phyloP scores from a whole-genome alignment of 768 basidiomycete species.

The Porpolomopsis calyptriformis region DNA sequence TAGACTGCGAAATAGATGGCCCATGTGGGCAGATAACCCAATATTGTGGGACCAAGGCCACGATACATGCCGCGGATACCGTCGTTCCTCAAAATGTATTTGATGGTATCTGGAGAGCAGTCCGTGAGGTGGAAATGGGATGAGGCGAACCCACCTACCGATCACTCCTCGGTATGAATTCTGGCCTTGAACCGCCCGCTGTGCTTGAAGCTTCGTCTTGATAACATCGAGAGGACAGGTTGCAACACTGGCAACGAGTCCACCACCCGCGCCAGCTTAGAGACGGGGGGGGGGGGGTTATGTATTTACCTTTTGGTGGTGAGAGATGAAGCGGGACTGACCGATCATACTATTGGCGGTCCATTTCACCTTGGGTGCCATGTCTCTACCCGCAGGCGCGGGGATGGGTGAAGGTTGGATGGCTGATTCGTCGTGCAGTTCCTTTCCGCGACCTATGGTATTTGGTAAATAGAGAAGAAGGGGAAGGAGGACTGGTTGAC shows the following conservation, averaged over 20 bases:
- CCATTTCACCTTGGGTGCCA: slow-evolving; percentile 56
- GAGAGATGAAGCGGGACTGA: slow-evolving; percentile 22
- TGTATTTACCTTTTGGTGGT: neutral
- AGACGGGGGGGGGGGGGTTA: neutral
- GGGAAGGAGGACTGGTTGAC: no score
- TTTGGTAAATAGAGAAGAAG: no score
- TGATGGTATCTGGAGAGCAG: slow-evolving; percentile 41
- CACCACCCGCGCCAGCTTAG: slow-evolving; percentile 88
- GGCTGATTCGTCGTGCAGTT: slow-evolving; percentile 12
- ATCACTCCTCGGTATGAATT: slow-evolving; percentile 66
- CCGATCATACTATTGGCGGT: slow-evolving; percentile 77
- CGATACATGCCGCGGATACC: slow-evolving; percentile 89
- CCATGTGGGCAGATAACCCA: slow-evolving; percentile 98
- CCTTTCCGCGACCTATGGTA: no score
- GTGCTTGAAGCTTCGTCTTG: slow-evolving; percentile 97
- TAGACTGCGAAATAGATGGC: slow-evolving; percentile 98
- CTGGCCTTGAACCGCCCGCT: slow-evolving; percentile 58
- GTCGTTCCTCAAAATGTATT: slow-evolving; percentile 46
- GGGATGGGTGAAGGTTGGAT: slow-evolving; percentile 27
- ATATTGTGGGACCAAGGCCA: slow-evolving; percentile 92
- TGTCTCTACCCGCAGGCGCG: slow-evolving; percentile 56
- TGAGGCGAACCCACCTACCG: slow-evolving; percentile 35
- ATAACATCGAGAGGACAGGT: slow-evolving; percentile 97
- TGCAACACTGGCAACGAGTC: slow-evolving; percentile 82
- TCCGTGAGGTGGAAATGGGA: slow-evolving; percentile 4